These are phyloP conservation scores for Alternaria alternata DNA, from an alignment of 2,329 filamentous ascomycete genomes.

Conservation along the genomic window DNA sequence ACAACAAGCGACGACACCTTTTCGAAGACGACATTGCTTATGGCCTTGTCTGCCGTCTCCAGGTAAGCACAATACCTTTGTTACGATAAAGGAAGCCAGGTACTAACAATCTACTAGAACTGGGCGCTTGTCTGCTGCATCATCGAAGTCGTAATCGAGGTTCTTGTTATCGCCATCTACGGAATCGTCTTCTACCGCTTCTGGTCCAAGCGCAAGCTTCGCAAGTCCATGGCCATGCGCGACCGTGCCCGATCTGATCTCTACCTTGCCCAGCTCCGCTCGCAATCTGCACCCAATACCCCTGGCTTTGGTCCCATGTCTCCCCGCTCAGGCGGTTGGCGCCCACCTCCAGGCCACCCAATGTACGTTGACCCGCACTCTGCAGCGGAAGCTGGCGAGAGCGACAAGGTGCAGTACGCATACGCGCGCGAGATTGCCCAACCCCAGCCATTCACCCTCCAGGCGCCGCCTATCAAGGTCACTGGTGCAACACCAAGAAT, in stretches of 20 bases:
- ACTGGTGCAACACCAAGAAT: conserved; percentile 79
- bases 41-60: conserved; percentile 86
- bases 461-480: conserved; percentile 81
- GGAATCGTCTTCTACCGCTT: conserved; percentile 96
- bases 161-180: conserved; percentile 91
- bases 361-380: conserved; percentile 56
- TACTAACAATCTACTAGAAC: conserved; percentile 66
- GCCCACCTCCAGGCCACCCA: conserved; percentile 55
- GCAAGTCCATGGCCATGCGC: conserved; percentile 95
- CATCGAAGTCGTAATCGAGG: conserved; percentile 93
- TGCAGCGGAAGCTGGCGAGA: conserved; percentile 62
- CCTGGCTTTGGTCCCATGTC: conserved; percentile 80
- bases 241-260: conserved; percentile 94
- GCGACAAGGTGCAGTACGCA: conserved; percentile 47
- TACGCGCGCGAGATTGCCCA: conserved; percentile 55
- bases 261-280: conserved; percentile 74
- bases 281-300: conserved; percentile 93
- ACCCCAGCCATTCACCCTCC: conserved; percentile 78
- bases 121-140: conserved; percentile 97
- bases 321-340: conserved; percentile 62
- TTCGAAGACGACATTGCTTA: conserved; percentile 87
- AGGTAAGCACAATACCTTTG: conserved; percentile 60
- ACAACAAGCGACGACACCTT: conserved; percentile 80
- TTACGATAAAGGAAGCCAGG: neutral
- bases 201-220: conserved; percentile 93